Evolutionary conservation across 2,329 filamentous ascomycete genomes (phyloP).

Genomic region (Bipolaris victoriae): DNA sequence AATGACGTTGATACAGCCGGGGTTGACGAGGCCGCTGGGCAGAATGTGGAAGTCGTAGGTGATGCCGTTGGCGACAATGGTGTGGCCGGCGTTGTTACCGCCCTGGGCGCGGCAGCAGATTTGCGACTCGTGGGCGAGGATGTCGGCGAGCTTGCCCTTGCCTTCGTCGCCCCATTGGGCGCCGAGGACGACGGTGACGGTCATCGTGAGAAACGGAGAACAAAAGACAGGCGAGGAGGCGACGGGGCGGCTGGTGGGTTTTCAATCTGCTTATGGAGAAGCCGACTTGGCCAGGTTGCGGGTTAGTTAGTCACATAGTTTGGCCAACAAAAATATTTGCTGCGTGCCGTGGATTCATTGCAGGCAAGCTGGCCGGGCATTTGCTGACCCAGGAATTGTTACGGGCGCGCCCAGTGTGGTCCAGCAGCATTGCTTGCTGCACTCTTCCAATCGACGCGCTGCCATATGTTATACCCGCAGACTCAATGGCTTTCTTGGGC

Average conservation of each 20-base stretch:
- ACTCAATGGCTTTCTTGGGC: no score
- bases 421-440: not conserved
- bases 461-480: not conserved
- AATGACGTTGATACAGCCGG: conserved; percentile 73
- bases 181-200: conserved; percentile 65
- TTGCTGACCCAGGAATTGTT: not conserved
- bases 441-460: not conserved
- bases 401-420: not conserved
- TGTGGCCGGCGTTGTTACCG: conserved; percentile 64
- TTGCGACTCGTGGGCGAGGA: conserved; percentile 59
- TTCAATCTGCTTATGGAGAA: conserved; percentile 26
- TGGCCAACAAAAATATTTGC: conserved; percentile 36
- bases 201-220: conserved; percentile 39
- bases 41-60: conserved; percentile 55
- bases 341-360: conserved; percentile 1
- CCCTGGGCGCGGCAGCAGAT: conserved; percentile 66
- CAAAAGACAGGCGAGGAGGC: conserved; percentile 13
- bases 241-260: conserved; percentile 28
- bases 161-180: conserved; percentile 67
- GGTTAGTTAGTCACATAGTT: conserved; percentile 15
- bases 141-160: conserved; percentile 67
- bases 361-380: conserved; percentile 1
- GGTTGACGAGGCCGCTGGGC: conserved; percentile 72
- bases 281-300: conserved; percentile 19
- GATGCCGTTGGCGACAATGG: conserved; percentile 53